phyloP scores from a whole-genome alignment of 164 flowering plant species.

The Stephania yunnanensis region DNA sequence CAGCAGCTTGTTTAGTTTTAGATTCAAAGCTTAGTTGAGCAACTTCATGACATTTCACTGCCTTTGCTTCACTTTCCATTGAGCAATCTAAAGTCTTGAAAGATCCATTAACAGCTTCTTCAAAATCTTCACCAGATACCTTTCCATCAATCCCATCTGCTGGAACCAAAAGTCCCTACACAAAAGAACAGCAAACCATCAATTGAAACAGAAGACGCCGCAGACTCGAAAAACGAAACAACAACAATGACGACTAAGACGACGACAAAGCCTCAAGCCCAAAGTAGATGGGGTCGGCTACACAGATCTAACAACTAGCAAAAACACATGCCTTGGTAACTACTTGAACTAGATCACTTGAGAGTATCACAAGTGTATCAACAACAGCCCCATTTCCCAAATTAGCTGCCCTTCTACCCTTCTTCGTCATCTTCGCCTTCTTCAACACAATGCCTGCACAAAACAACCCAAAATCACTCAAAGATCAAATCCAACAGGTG shows the following conservation, averaged over 20 bases:
- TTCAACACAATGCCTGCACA: constrained; percentile 60
- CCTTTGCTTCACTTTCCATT: constrained; percentile 17
- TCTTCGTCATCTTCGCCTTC: constrained; percentile 59
- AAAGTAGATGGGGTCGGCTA: no score
- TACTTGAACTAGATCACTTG: constrained; percentile 75
- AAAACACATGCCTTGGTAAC: constrained; percentile 49
- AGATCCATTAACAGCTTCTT: constrained; percentile 26
- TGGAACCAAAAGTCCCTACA: constrained; percentile 45
- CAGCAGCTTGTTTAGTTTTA: constrained; percentile 11
- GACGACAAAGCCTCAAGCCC: no score
- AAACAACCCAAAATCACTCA: no score
- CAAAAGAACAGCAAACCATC: constrained; percentile 6
- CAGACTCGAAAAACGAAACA: background rate
- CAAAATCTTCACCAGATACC: constrained; percentile 24
- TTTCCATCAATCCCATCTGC: constrained; percentile 32
- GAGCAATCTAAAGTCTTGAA: constrained; percentile 11
- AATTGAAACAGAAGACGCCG: background rate
- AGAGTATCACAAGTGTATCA: constrained; percentile 54
- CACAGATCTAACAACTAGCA: background rate
- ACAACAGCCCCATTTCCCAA: constrained; percentile 34
- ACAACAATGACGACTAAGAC: background rate
- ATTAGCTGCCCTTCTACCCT: constrained; percentile 44
- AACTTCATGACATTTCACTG: constrained; percentile 14
- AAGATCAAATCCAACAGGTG: background rate
- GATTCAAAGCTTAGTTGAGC: background rate